phyloP scores from a whole-genome alignment of 805 yeast genomes.

The Schwanniomyces vanrijiae region DNA sequence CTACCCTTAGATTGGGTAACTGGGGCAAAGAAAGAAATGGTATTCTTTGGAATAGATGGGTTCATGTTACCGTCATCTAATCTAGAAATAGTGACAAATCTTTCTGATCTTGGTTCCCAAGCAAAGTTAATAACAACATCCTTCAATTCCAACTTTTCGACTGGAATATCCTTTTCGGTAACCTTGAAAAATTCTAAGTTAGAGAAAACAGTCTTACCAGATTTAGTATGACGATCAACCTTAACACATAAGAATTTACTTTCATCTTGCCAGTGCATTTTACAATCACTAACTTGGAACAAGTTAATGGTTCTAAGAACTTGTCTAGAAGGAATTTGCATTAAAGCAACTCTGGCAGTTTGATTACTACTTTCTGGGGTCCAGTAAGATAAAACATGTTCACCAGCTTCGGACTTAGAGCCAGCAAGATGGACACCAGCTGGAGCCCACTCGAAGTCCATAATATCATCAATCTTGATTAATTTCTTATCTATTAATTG shows the following conservation, averaged over 20 bases:
- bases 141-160: constrained; percentile 89
- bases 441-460: constrained; percentile 95
- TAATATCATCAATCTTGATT: constrained; percentile 77
- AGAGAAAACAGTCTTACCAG: constrained; percentile 87
- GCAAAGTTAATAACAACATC: constrained; percentile 85
- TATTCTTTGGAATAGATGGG: constrained; percentile 65
- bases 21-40: constrained; percentile 77
- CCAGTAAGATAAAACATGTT: constrained; percentile 86
- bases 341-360: constrained; percentile 89
- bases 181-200: constrained; percentile 89
- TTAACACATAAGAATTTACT: constrained; percentile 85
- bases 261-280: constrained; percentile 91
- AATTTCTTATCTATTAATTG: constrained; percentile 83
- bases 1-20: constrained; percentile 60
- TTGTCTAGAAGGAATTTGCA: constrained; percentile 82
- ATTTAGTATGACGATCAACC: constrained; percentile 95
- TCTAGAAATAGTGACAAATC: constrained; percentile 79
- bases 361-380: constrained; percentile 92
- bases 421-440: constrained; percentile 70
- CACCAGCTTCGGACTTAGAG: constrained; percentile 51
- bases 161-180: constrained; percentile 87
- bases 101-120: constrained; percentile 93
- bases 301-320: constrained; percentile 88
- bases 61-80: constrained; percentile 55
- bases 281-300: constrained; percentile 90